Evolutionary conservation across 352 stramenopile genomes (phyloP).

Genomic region (Pelagophyceae sp.): DNA sequence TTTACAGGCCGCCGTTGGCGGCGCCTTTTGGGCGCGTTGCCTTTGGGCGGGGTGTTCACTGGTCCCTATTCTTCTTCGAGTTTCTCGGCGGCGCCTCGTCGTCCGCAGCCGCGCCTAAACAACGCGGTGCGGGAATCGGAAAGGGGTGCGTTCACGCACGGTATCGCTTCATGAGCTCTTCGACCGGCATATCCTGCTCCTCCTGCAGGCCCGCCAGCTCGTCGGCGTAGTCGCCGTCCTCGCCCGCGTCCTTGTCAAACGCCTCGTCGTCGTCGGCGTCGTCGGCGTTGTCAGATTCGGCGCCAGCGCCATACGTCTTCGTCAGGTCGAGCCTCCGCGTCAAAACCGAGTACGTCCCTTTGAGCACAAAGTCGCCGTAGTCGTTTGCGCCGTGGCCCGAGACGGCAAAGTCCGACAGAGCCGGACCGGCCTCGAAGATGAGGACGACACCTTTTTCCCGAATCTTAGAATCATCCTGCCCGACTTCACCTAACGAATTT

Average conservation of each 20-base stretch:
- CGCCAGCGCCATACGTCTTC: no score
- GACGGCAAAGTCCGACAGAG: no score
- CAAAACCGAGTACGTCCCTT: not conserved
- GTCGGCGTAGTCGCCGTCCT: not conserved
- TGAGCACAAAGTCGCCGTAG: not conserved
- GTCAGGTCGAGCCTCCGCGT: not conserved
- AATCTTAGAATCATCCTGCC: not conserved
- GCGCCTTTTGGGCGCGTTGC: no score
- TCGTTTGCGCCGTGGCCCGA: not conserved
- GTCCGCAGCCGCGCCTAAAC: no score
- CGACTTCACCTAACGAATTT: no score
- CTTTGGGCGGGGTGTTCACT: no score
- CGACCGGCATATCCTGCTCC: not conserved
- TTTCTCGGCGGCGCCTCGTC: no score
- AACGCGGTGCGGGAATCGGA: no score
- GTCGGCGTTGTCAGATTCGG: not conserved
- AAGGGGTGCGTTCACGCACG: no score
- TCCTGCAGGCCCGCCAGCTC: not conserved
- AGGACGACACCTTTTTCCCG: not conserved
- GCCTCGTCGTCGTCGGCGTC: slow-evolving; percentile 7
- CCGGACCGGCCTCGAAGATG: not conserved
- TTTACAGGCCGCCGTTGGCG: no score
- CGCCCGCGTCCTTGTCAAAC: not conserved
- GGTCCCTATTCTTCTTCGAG: no score
- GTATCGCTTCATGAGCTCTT: not conserved